Conservation (phyloP, 352 stramenopile genomes). For the Globisporangium paroecandrum region DNA sequence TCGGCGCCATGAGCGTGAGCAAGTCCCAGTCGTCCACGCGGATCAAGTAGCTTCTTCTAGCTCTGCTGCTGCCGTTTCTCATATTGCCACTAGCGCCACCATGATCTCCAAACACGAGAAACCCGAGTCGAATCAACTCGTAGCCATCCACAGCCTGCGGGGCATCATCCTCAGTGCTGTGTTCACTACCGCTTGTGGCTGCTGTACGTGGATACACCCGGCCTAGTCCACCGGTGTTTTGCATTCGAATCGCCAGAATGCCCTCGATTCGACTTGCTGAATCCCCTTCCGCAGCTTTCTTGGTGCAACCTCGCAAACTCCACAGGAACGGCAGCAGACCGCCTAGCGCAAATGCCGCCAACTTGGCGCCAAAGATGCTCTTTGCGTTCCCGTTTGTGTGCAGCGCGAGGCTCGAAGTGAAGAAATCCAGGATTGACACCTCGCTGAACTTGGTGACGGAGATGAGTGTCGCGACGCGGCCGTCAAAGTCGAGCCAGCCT, state of each 20-base stretch:
- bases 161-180: neutral
- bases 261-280: neutral
- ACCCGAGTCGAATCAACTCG: slow-evolving; percentile 18
- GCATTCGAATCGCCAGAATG: neutral
- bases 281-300: neutral
- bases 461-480: slow-evolving; percentile 8
- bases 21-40: slow-evolving; percentile 17
- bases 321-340: neutral
- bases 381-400: slow-evolving; percentile 16
- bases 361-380: slow-evolving; percentile 17
- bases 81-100: neutral
- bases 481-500: neutral
- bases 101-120: slow-evolving; percentile 19
- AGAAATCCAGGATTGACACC: slow-evolving; percentile 14
- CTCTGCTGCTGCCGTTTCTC: neutral
- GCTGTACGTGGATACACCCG: neutral
- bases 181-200: neutral
- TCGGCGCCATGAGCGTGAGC: neutral
- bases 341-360: slow-evolving; percentile 6
- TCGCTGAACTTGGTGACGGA: slow-evolving; percentile 10
- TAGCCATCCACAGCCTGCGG: slow-evolving; percentile 11
- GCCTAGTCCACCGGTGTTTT: neutral
- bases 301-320: neutral
- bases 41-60: slow-evolving; percentile 13
- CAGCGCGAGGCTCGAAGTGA: slow-evolving; percentile 15